Evolutionary conservation across 1,284 basidiomycete species (phyloP), one percentile per base, ranked within the genome.

Genomic region (Ustilago lituana): DNA sequence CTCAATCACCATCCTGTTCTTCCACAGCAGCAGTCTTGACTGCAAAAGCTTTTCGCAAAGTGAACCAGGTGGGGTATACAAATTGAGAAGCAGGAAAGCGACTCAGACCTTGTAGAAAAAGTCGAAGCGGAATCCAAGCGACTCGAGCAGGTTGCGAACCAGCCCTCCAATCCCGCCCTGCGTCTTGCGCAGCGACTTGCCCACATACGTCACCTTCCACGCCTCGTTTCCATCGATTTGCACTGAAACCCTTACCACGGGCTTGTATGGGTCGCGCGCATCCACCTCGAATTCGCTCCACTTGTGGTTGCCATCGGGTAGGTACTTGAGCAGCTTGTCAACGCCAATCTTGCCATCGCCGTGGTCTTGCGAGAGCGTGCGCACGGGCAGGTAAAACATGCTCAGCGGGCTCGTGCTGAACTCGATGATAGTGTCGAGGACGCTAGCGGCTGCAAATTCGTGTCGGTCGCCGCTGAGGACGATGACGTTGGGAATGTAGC

Each of bases 261-360:
- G 91, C 35, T 84, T 83, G 33, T 85, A 80, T 4, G 83, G 77
- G 63, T 89, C 84, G 37, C 86, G 85, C 0, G 90, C 90, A 78
- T 93, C 89, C 24, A 93, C 85, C 79, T 90, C 89, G 47, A 93
- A 86, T 0, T 89, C 84, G 7, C 89, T 88, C 77, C 83, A 84
- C 69, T 85, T 85, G 64, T 78, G 56, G 64, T 84, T 83, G 8
- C 80, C 80, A 40, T 81, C 75, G 5, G 81, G 82, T 11, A 81
- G 47, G 51, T 83, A 91, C 76, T 89, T 88, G 31, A 91, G 67
- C 4, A 91, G 86, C 45, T 84, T 82, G 78, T 91, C 90, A 64
- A 85, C 84, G 8, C 88, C 88, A 0, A 87, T 78, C 19, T 77
- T 63, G 3, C 84, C 84, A 1, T 82, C 76, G 17, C 74, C 74